Base-by-base conservation (phyloP, 2,329 filamentous ascomycete species). In the Claviceps paspali region DNA sequence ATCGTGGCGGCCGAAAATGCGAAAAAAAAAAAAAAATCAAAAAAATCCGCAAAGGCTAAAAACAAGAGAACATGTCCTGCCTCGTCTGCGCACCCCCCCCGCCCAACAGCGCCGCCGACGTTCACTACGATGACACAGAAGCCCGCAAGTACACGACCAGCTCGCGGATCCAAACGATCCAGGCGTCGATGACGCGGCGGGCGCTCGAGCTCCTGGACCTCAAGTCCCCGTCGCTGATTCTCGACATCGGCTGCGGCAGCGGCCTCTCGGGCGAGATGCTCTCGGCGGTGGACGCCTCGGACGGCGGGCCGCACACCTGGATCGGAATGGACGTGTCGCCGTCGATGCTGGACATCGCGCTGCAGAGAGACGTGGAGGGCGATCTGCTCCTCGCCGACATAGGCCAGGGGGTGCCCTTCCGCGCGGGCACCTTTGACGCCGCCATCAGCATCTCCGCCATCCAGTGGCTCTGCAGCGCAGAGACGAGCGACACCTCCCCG, bases 401-500 rank as follows among this genome's bases (percentile, higher is more conserved):
- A 35, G 91, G 91, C 0, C 91, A 98, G 53, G 91, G 91, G 2
- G 76, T 98, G 0, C 91, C 91, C 0, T 98, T 98, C 56, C 78
- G 91, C 12, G 75, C 91, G 0, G 91, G 91, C 23, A 76, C 79
- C 0, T 98, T 98, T 53, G 91, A 98, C 55, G 91, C 88, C 0
- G 91, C 91, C 17, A 86, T 98, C 49, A 86, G 79, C 52, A 96
- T 98, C 54, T 85, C 77, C 48, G 91, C 91, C 1, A 82, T 98
- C n/a, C 91, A 98, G 59, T 98, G 91, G 91, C 68, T 98, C 22
- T 98, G 91, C 59, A 96, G 94, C 57, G 91, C 88, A 29, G 91
- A 96, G 57, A 82, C 73, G 41, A 83, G 76, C 52, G 85, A 92
- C 35, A 87, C 91, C 0, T 82, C 73, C 1, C 82, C 86, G 1